These are phyloP conservation scores for Aureobasidium namibiae DNA, from an alignment of 2,329 filamentous ascomycete species.

Conservation along the genomic window DNA sequence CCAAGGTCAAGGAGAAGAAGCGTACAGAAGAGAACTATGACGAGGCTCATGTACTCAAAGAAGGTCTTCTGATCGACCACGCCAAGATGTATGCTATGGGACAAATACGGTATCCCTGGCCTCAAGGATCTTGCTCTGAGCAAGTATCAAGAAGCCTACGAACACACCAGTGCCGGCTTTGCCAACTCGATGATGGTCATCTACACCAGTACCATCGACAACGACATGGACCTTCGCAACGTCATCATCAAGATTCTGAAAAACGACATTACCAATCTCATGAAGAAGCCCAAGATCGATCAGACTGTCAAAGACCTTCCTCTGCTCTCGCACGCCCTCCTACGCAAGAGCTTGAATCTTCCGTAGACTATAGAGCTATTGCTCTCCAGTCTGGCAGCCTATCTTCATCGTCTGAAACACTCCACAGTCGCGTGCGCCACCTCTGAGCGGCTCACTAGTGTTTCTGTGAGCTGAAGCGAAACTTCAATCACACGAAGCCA, in stretches of 20 bases:
- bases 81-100: constrained; percentile 22
- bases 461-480: too few relatives aligned
- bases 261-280: neutral
- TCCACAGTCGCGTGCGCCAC: too few relatives aligned
- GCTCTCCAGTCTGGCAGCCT: too few relatives aligned
- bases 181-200: constrained; percentile 22
- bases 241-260: constrained; percentile 19
- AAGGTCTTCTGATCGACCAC: constrained; percentile 17
- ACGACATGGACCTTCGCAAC: constrained; percentile 26
- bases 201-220: constrained; percentile 21
- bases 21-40: constrained; percentile 13
- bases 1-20: neutral
- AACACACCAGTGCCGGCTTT: constrained; percentile 21
- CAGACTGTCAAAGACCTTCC: constrained; percentile 21
- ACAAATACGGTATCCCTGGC: constrained; percentile 20
- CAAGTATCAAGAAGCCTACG: constrained; percentile 21
- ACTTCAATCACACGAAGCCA: too few relatives aligned
- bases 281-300: constrained; percentile 23
- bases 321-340: constrained; percentile 20
- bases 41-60: constrained; percentile 20
- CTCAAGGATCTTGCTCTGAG: constrained; percentile 20
- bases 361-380: too few relatives aligned
- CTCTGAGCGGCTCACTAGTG: too few relatives aligned
- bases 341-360: neutral
- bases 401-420: too few relatives aligned